phyloP scores from a whole-genome alignment of 2,329 filamentous ascomycete genomes.

The Camillea tinctor region DNA sequence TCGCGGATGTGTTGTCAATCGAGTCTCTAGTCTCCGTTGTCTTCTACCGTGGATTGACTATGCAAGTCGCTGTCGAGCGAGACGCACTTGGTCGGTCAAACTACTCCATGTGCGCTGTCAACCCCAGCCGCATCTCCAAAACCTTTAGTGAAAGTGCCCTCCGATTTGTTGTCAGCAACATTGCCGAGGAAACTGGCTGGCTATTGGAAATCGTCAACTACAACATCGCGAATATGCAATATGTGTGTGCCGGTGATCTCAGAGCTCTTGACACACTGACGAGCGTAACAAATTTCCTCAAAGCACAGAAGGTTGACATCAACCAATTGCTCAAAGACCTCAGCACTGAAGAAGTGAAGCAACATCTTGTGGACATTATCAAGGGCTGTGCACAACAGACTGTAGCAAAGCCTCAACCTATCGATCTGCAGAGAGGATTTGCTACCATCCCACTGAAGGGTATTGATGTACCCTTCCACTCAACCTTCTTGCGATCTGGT shows the following conservation, averaged over 20 bases:
- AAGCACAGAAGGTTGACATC: slow-evolving; percentile 96
- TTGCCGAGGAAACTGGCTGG: slow-evolving; percentile 92
- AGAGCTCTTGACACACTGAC: slow-evolving; percentile 70
- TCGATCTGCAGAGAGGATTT: slow-evolving; percentile 91
- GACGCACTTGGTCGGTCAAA: slow-evolving; percentile 91
- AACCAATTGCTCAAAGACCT: slow-evolving; percentile 85
- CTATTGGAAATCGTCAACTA: slow-evolving; percentile 99
- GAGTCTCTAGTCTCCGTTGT: slow-evolving; percentile 97
- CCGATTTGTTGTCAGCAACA: slow-evolving; percentile 95
- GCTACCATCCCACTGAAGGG: slow-evolving; percentile 95
- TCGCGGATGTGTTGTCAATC: slow-evolving; percentile 99
- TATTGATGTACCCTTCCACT: slow-evolving; percentile 99
- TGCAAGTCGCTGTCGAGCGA: slow-evolving; percentile 98
- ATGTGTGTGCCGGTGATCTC: slow-evolving; percentile 70
- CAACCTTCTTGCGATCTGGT: slow-evolving; percentile 93
- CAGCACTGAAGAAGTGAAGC: slow-evolving; percentile 87
- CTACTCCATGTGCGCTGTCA: slow-evolving; percentile 99
- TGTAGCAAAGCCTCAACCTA: slow-evolving; percentile 79
- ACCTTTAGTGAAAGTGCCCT: slow-evolving; percentile 98
- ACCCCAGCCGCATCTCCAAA: slow-evolving; percentile 96
- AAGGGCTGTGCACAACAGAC: slow-evolving; percentile 83
- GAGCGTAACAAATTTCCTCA: slow-evolving; percentile 90
- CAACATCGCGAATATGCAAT: slow-evolving; percentile 75
- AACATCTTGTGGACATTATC: slow-evolving; percentile 87
- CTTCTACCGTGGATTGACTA: slow-evolving; percentile 97